Base-by-base conservation (phyloP, 148 eudicot species). In the Persicaria maculosa region DNA sequence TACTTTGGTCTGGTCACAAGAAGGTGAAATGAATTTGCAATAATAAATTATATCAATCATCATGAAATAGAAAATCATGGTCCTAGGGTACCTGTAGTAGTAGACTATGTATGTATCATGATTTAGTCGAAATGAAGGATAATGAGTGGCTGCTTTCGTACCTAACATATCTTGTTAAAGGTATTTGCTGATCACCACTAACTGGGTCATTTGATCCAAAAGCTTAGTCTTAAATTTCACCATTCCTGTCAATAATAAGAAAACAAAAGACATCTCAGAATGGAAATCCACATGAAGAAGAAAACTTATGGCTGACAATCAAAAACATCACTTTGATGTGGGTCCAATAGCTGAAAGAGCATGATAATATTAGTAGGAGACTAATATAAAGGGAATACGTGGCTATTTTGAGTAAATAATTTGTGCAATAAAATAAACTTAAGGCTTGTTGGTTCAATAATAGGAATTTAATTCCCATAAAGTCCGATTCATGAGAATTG, bases 1-100 rank as follows among this genome's bases (percentile, higher is more conserved):
- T 65, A 65, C 70, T 65, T 65, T 65, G 46, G 70, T 40, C 31
- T 31, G 68, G 68, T 31, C 17, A 65, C 15, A 46, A 65, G 6
- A 17, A 43, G 40, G 46, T 65, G 70, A 65, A 65, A 36, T 65
- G 16, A 12, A 15, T n/a, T 12, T 65, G 70, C 43, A 65, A 19
- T 14, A 65, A 65, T 40, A 65, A 65, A 36, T 5, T 15, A 5
- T 43, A 48, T 48, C 46, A 65, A 31, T 31, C 40, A 31, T 31
- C 40, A 31, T 31, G 40, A 31, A 31, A 31, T 31, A 31, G 40
- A 31, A 31, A 31, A 31, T 65, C 47, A 36, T 65, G 45, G 36
- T 6, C 44, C n/a, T 46, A 14, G 17, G 9, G 15, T 65, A 65
- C 70, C 11, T 36, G 69, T 16, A 64, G 68, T 61, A 20, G 68